A percentile compares a stretch with the other conserved stretches of the same genome.
Conservation (phyloP, 345 rosid genomes). For the Psidium friedrichsthalianum region DNA sequence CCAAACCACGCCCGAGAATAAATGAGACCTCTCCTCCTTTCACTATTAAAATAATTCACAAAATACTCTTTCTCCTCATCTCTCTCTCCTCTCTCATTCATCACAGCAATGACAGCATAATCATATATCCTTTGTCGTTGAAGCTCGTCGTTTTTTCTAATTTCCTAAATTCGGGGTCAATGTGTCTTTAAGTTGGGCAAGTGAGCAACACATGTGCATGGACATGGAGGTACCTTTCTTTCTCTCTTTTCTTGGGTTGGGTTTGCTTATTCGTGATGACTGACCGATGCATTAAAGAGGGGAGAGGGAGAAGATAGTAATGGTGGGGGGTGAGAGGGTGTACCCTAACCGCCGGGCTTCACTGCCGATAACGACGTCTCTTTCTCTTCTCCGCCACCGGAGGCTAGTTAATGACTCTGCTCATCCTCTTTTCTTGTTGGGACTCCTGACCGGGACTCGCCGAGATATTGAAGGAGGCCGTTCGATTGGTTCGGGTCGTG, state of each 20-base stretch:
- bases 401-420: background rate
- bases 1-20: background rate
- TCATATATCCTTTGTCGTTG: background rate
- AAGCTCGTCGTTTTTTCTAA: background rate
- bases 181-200: background rate
- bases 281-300: background rate
- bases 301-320: background rate
- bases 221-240: background rate
- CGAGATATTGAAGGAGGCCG: background rate
- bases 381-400: background rate
- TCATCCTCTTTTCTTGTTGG: background rate
- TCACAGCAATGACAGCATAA: background rate
- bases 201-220: background rate
- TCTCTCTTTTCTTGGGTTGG: background rate
- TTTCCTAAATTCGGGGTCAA: background rate
- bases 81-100: background rate
- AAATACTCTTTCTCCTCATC: background rate
- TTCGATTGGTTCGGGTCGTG: background rate
- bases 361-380: background rate
- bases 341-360: constrained; percentile 1
- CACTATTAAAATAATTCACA: background rate
- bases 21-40: background rate
- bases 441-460: background rate
- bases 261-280: background rate
- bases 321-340: background rate